Conservation (phyloP, 2,329 filamentous ascomycete genomes). For the Colletotrichum graminicola region DNA sequence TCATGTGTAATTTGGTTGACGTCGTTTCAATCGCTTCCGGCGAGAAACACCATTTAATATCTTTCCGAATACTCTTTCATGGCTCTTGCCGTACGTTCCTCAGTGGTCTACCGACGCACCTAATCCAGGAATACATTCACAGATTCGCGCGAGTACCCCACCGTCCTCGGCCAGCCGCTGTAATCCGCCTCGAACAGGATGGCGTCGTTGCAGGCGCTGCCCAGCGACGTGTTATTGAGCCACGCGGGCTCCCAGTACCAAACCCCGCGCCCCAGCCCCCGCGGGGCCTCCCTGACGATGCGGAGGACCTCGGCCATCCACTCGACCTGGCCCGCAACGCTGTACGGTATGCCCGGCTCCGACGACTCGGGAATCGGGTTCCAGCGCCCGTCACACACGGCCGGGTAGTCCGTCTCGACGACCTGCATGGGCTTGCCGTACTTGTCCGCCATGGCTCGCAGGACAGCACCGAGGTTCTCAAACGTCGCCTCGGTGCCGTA, state of each 20-base stretch:
- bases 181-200: constrained; percentile 37
- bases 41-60: background rate
- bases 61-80: background rate
- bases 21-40: background rate
- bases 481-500: constrained; percentile 39
- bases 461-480: constrained; percentile 26
- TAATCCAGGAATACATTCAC: constrained; percentile 28
- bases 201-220: constrained; percentile 36
- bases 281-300: constrained; percentile 28
- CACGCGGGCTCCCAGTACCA: constrained; percentile 37
- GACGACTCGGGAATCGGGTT: constrained; percentile 34
- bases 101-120: too few species aligned
- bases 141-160: constrained; percentile 32
- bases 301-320: constrained; percentile 28
- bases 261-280: constrained; percentile 29
- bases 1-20: background rate
- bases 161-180: constrained; percentile 31
- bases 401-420: constrained; percentile 38
- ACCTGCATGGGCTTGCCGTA: constrained; percentile 38
- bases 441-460: constrained; percentile 29
- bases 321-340: constrained; percentile 29
- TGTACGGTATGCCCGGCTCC: constrained; percentile 38
- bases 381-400: constrained; percentile 36
- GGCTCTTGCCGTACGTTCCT: background rate
- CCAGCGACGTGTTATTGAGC: constrained; percentile 36